Base-by-base conservation (phyloP, 768 basidiomycete species). In the Auricularia heimuer region DNA sequence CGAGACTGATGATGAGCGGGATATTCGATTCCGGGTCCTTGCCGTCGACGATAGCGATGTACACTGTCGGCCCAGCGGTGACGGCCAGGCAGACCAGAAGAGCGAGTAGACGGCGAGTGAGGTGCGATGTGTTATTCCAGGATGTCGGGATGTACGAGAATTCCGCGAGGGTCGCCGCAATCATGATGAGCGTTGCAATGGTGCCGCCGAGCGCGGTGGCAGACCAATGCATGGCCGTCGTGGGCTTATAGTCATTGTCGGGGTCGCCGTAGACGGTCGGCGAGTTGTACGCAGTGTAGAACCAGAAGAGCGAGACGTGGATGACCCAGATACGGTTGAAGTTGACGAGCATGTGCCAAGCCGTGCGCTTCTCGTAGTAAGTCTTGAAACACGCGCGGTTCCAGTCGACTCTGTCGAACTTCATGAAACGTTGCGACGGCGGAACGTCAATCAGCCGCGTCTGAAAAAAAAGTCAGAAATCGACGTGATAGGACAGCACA, bases 311-410 rank as follows among this genome's bases (percentile, higher is more conserved):
- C 37, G 95, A 85, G 65, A 99, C 80, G 77, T 98, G 97, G 68
- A 96, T 89, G 75, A 98, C 94, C 95, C 97, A 99, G 70, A 99
- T 92, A 60, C 96, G 92, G 79, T 98, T 98, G 81, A 99, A 99
- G 82, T 99, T 98, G 83, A 99, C 95, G 65, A 98, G 83, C 1
- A 98, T 82, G 75, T 99, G 97, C 47, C 94, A 90, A 75, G 96
- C 93, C 0, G 95, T 95, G 36, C 97, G 93, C 72, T 94, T 94
- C 76, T 99, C 97, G 68, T 89, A 94, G 77, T 98, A 99, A 0
- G 96, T 98, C 80, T 99, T 98, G 90, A 94, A 97, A 77, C 98
- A 98, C 3, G 88, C 95, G 34, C 88, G 82, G 71, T 89, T 89
- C 97, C 97, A 99, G 68, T 98, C 96, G 70, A 99, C 87, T 62